Evolutionary conservation across 345 rosid genomes (phyloP).

Genomic region (Crucihimalaya himalaica): DNA sequence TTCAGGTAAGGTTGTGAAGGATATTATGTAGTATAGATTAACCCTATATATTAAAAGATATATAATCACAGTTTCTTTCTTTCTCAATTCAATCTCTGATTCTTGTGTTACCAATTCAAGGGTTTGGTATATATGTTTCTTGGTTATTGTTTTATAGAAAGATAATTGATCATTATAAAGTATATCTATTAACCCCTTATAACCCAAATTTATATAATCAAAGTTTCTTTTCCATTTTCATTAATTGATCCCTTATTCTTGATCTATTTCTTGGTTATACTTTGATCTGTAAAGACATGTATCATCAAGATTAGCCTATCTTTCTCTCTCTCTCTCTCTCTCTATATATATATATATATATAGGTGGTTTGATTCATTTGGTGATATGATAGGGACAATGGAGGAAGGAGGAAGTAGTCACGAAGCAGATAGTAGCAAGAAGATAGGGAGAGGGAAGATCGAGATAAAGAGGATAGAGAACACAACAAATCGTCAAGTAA

Average conservation of each 20-base stretch:
- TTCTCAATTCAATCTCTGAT: background rate
- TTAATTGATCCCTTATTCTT: background rate
- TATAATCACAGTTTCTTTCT: background rate
- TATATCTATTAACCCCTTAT: background rate
- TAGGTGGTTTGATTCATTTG: background rate
- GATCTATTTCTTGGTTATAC: constrained; percentile 1
- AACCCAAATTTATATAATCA: background rate
- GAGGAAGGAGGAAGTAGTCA: constrained; percentile 42
- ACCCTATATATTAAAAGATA: background rate
- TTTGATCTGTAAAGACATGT: constrained; percentile 20
- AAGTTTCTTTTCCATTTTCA: background rate
- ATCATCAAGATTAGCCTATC: constrained; percentile 13
- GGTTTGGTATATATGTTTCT: constrained; percentile 25
- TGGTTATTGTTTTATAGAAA: background rate
- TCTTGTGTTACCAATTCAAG: constrained; percentile 1
- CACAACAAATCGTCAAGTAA: constrained; percentile 82
- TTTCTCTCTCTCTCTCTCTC: background rate
- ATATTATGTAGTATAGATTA: background rate
- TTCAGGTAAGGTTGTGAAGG: constrained; percentile 26
- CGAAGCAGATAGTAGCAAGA: constrained; percentile 53
- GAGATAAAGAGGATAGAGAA: constrained; percentile 83
- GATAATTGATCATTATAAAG: background rate
- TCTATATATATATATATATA: too few species aligned
- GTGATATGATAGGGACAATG: constrained; percentile 21
- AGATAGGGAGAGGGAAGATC: constrained; percentile 75